These are phyloP conservation scores for Fimicolochytrium jonesii DNA, from an alignment of 192 early-diverging fungal species.

Conservation along the genomic window DNA sequence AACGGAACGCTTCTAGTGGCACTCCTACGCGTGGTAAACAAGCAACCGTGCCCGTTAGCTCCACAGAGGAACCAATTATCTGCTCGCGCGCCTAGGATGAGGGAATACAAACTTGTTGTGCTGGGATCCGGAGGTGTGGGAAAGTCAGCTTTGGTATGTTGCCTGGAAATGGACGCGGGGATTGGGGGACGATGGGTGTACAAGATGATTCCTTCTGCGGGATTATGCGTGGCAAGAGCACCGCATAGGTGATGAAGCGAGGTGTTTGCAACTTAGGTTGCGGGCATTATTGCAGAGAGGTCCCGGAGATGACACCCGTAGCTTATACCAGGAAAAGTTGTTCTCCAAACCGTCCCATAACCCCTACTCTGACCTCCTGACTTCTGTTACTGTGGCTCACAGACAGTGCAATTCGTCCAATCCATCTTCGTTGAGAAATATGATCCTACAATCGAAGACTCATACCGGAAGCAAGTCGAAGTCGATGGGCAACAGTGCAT, in stretches of 20 bases:
- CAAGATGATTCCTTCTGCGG: neutral
- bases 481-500: conserved; percentile 71
- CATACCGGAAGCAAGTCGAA: conserved; percentile 72
- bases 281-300: no score
- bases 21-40: no score
- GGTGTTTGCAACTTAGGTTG: neutral
- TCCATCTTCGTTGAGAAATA: conserved; percentile 57
- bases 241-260: neutral
- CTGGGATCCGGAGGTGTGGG: conserved; percentile 31
- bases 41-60: no score
- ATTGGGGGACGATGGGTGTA: neutral
- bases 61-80: no score
- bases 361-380: no score
- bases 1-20: no score
- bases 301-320: no score
- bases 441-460: conserved; percentile 49
- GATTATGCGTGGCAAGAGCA: neutral
- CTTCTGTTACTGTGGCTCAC: no score
- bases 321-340: no score
- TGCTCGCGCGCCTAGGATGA: no score
- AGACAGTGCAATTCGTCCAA: conserved; percentile 79
- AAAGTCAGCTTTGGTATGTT: conserved; percentile 7
- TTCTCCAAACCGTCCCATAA: no score
- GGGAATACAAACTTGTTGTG: conserved; percentile 34
- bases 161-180: neutral